phyloP scores from a whole-genome alignment of 495 filamentous ascomycete genomes.

The Chaetomium cochliodes region DNA sequence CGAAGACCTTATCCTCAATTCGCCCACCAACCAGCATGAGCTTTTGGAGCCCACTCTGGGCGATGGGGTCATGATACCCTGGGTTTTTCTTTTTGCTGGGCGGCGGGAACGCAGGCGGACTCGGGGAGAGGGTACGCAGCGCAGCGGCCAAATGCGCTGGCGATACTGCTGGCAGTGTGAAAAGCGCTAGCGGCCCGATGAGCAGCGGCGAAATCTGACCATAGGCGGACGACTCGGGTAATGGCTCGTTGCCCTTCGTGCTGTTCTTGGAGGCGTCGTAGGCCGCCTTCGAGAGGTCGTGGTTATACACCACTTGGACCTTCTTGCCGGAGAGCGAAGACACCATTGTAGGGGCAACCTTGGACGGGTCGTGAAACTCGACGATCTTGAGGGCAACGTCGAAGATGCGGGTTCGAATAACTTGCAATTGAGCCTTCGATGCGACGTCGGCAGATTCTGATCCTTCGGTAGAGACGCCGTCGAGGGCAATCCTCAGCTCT shows the following conservation, averaged over 20 bases:
- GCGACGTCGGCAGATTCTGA: conserved; percentile 29
- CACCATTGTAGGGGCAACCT: conserved; percentile 26
- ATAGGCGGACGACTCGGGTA: conserved; percentile 47
- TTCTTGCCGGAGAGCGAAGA: conserved; percentile 42
- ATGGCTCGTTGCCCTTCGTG: conserved; percentile 40
- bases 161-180: conserved; percentile 79
- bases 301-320: conserved; percentile 50
- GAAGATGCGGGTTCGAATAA: conserved; percentile 87
- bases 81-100: conserved; percentile 73
- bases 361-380: conserved; percentile 75
- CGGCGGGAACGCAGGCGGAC: conserved; percentile 66
- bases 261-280: conserved; percentile 57
- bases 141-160: conserved; percentile 78
- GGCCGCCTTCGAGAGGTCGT: conserved; percentile 71
- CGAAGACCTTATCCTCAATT: conserved; percentile 77
- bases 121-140: conserved; percentile 71
- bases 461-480: conserved; percentile 48
- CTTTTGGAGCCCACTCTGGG: conserved; percentile 81
- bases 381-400: conserved; percentile 76
- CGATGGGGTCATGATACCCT: conserved; percentile 70
- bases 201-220: conserved; percentile 71
- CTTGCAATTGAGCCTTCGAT: conserved; percentile 68
- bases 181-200: conserved; percentile 70
- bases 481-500: conserved; percentile 69
- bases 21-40: conserved; percentile 81